Evolutionary conservation across 306 rosid species (phyloP).

Genomic region (Phaseolus lunatus): DNA sequence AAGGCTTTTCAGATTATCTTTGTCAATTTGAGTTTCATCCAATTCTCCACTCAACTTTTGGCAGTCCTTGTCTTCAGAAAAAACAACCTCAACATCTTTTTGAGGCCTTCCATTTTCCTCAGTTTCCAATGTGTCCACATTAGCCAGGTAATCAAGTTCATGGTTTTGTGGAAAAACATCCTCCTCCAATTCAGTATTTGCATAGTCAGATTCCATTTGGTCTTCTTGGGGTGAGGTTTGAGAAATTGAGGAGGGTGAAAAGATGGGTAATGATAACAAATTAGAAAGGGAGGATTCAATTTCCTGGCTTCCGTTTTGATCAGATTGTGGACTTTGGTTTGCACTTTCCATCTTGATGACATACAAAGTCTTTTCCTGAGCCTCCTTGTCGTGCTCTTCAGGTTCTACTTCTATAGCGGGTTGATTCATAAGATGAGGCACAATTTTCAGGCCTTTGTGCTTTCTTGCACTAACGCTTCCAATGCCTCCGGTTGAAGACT

Average conservation of each 20-base stretch:
- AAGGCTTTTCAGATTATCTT: slow-evolving; percentile 55
- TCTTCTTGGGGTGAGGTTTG: slow-evolving; percentile 47
- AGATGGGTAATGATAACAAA: slow-evolving; percentile 39
- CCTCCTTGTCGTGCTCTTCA: slow-evolving; percentile 44
- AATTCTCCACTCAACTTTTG: slow-evolving; percentile 52
- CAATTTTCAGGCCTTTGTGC: slow-evolving; percentile 52
- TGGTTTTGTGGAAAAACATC: slow-evolving; percentile 45
- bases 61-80: slow-evolving; percentile 51
- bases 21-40: slow-evolving; percentile 53
- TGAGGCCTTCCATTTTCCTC: slow-evolving; percentile 46
- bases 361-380: slow-evolving; percentile 74
- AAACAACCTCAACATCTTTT: slow-evolving; percentile 43
- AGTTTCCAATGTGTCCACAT: slow-evolving; percentile 45
- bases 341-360: slow-evolving; percentile 66
- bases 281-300: slow-evolving; percentile 39
- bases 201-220: slow-evolving; percentile 56
- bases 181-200: slow-evolving; percentile 56
- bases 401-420: slow-evolving; percentile 28
- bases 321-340: slow-evolving; percentile 51
- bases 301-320: slow-evolving; percentile 53
- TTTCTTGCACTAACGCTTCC: slow-evolving; percentile 52
- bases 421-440: slow-evolving; percentile 35
- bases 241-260: slow-evolving; percentile 41
- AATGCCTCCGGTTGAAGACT: slow-evolving; percentile 44
- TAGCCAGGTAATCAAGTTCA: slow-evolving; percentile 50